These are phyloP conservation scores for Zalerion maritima DNA, from an alignment of 495 filamentous ascomycete genomes.

Conservation along the genomic window DNA sequence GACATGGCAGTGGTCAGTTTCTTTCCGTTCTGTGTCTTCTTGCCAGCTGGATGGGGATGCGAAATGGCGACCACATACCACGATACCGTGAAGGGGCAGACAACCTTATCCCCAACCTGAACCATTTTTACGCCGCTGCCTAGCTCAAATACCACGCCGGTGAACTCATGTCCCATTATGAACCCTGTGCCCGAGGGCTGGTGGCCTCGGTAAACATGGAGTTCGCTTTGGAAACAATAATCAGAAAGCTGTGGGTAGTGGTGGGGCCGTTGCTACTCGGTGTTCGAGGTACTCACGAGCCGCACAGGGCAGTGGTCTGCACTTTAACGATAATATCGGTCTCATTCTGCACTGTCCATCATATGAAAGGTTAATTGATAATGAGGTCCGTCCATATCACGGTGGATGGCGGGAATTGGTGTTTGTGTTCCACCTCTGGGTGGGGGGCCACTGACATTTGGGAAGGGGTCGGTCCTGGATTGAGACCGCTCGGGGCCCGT, in stretches of 20 bases:
- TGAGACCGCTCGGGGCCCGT: slow-evolving; percentile 44
- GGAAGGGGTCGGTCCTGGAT: slow-evolving; percentile 54
- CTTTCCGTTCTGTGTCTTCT: background rate
- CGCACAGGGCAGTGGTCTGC: slow-evolving; percentile 73
- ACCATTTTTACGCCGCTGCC: slow-evolving; percentile 56
- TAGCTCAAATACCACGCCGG: slow-evolving; percentile 54
- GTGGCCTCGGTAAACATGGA: slow-evolving; percentile 81
- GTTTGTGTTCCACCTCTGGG: slow-evolving; percentile 4
- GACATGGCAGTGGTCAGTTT: slow-evolving; percentile 5
- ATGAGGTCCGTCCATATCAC: slow-evolving; percentile 1
- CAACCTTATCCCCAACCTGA: slow-evolving; percentile 61
- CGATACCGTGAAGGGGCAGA: slow-evolving; percentile 74
- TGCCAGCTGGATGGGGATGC: background rate
- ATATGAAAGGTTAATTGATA: slow-evolving; percentile 7
- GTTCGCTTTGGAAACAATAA: slow-evolving; percentile 41
- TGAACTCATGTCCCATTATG: slow-evolving; percentile 67
- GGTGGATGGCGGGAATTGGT: slow-evolving; percentile 1
- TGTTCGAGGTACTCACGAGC: slow-evolving; percentile 76
- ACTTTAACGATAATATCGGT: slow-evolving; percentile 80
- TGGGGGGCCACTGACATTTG: slow-evolving; percentile 18
- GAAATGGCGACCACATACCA: slow-evolving; percentile 41
- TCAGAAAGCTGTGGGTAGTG: too few relatives aligned
- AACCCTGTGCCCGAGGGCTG: slow-evolving; percentile 38
- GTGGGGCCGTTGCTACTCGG: too few relatives aligned
- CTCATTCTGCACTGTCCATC: slow-evolving; percentile 44